Evolutionary conservation across 805 yeast species (phyloP).

Genomic region (Ogataea angusta): DNA sequence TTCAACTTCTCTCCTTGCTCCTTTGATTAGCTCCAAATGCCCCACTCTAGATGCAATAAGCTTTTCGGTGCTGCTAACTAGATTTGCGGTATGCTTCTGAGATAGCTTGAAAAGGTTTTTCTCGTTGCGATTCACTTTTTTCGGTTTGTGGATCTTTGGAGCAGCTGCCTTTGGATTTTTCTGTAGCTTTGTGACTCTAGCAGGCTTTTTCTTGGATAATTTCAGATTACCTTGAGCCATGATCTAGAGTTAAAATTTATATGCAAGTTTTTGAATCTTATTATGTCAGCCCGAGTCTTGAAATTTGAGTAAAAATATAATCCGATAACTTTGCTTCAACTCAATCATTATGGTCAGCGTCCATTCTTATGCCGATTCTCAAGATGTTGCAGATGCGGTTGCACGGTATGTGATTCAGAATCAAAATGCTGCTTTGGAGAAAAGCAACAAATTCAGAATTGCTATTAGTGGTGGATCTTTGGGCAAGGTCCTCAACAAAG

Average conservation of each 20-base stretch:
- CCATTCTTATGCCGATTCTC: constrained; percentile 50
- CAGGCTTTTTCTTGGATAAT: constrained; percentile 43
- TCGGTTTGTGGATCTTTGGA: constrained; percentile 68
- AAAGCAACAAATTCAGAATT: constrained; percentile 51
- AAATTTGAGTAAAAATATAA: not conserved
- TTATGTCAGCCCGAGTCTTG: constrained; percentile 2
- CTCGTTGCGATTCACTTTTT: constrained; percentile 50
- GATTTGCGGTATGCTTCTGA: constrained; percentile 54
- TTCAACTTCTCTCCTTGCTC: constrained; percentile 82
- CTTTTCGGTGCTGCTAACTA: constrained; percentile 69
- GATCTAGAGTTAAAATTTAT: not conserved
- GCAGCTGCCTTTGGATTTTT: constrained; percentile 67
- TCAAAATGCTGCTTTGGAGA: constrained; percentile 58
- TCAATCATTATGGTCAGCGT: constrained; percentile 31
- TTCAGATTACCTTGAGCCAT: constrained; percentile 80
- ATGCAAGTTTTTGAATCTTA: not conserved
- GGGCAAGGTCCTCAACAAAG: constrained; percentile 66
- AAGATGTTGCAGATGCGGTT: constrained; percentile 61
- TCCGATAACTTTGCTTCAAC: not conserved
- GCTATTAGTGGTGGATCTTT: constrained; percentile 93
- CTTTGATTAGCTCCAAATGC: constrained; percentile 86
- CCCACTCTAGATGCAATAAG: constrained; percentile 88
- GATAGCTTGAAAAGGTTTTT: constrained; percentile 47
- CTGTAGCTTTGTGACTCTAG: constrained; percentile 64
- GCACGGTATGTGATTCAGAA: constrained; percentile 58